Base-by-base conservation (phyloP, 768 basidiomycete species). In the Lanmaoa rubissima region DNA sequence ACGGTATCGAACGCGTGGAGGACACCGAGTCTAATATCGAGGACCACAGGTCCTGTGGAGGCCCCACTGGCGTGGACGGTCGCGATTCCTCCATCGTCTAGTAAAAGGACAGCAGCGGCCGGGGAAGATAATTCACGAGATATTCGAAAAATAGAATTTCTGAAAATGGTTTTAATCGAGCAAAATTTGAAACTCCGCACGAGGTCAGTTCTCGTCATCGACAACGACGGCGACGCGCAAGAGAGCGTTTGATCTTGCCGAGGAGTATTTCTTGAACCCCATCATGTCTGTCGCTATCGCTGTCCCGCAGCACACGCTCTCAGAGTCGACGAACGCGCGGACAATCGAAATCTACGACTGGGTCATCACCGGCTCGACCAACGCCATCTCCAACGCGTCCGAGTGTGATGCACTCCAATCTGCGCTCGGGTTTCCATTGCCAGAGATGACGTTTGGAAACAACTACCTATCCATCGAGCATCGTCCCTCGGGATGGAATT, bases 361-460 rank as follows among this genome's bases (percentile, higher is more conserved):
- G 92, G 63, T 65, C 26, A 83, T 95, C 64, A 82, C 85, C 4
- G 81, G 87, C 0, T 79, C 80, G 11, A 92, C 89, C 24, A 82
- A 84, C 61, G 82, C 91, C 10, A 95, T 94, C 66, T 90, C 91
- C 24, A 87, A 86, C 66, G 87, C 92, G 1, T 69, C 75, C 44
- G 86, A 93, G 63, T 85, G 83, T 59, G 90, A 95, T 67, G 77
- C 78, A 1, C 73, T 92, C 45, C 87, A 90, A 49, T 74, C 81
- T 7, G 62, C 72, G 0, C 75, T 92, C 5, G 85, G 86, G 3
- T 78, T 98, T 26, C 91, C 96, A 0, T 73, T 96, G 1, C 97
- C 97, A 3, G 97, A 99, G 70, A 98, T 98, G 93, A 94, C 91
- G 0, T 98, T 98, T 65, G 94, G 94, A 6, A 84, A 82, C 71